Conservation (phyloP, 1,284 basidiomycete species). For the Ustilago curta region DNA sequence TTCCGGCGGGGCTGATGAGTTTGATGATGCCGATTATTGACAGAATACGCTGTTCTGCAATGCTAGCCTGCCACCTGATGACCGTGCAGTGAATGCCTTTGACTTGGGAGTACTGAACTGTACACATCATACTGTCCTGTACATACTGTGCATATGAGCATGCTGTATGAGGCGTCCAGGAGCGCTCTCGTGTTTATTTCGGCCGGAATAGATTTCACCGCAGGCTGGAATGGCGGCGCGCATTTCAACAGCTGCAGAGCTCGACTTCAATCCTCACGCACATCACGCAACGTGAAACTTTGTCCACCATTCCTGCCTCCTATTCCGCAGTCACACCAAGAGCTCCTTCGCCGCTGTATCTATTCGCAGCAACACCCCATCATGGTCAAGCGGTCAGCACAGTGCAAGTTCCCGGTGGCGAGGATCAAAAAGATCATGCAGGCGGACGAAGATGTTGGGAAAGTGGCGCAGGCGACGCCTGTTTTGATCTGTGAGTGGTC, state of each 20-base stretch:
- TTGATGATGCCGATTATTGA: conserved; percentile 39
- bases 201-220: conserved; percentile 14
- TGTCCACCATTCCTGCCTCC: too few species aligned
- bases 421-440: conserved; percentile 99
- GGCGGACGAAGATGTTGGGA: conserved; percentile 98
- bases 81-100: too few species aligned
- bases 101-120: too few species aligned
- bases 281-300: too few species aligned
- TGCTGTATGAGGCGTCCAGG: too few species aligned
- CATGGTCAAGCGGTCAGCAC: conserved; percentile 64
- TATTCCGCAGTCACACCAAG: too few species aligned
- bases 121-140: too few species aligned
- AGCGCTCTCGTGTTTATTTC: background rate
- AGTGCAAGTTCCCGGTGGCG: conserved; percentile 73
- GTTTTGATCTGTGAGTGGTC: conserved; percentile 89
- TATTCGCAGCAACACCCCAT: conserved; percentile 13
- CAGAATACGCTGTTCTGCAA: background rate
- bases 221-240: background rate
- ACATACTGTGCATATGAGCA: too few species aligned
- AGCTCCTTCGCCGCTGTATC: background rate
- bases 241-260: conserved; percentile 17
- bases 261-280: too few species aligned
- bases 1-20: conserved; percentile 25
- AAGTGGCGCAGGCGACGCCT: conserved; percentile 96
- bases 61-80: background rate